Conservation (phyloP, 1,139 yeast genomes). For the Magnusiomyces tetraspermus region DNA sequence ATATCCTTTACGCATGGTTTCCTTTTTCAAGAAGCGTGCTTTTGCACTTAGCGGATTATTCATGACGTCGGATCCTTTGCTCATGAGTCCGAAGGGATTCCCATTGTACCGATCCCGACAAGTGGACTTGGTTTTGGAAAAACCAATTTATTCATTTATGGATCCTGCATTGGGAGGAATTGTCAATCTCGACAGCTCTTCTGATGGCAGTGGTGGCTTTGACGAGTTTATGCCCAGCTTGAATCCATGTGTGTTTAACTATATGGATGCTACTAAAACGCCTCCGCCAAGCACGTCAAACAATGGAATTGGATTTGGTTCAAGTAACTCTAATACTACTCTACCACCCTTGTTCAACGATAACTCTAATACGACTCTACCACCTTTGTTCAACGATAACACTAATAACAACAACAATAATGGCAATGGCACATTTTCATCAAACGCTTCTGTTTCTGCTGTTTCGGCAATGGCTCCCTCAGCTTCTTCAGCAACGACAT, state of each 20-base stretch:
- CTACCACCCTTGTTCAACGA: neutral
- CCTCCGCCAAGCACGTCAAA: constrained; percentile 11
- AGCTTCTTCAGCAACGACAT: too few species aligned
- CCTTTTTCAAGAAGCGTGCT: constrained; percentile 31
- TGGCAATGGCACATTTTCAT: too few species aligned
- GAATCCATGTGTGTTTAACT: constrained; percentile 4
- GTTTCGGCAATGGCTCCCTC: too few species aligned
- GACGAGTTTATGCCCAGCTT: constrained; percentile 9
- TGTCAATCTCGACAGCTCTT: too few species aligned
- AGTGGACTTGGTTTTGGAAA: constrained; percentile 18
- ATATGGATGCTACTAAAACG: constrained; percentile 7
- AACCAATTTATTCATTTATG: constrained; percentile 21
- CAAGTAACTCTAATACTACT: neutral
- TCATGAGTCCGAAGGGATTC: constrained; percentile 21
- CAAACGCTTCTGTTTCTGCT: neutral
- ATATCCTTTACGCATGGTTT: constrained; percentile 30
- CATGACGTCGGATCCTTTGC: constrained; percentile 27
- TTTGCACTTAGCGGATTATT: constrained; percentile 26
- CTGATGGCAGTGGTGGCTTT: neutral
- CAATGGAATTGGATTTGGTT: constrained; percentile 1
- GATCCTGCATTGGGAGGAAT: too few species aligned
- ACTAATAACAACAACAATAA: neutral
- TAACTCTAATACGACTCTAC: neutral
- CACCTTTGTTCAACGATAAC: too few species aligned
- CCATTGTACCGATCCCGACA: constrained; percentile 18